Conservation (phyloP, 1,139 yeast genomes). For the Suhomyces chickasaworum region DNA sequence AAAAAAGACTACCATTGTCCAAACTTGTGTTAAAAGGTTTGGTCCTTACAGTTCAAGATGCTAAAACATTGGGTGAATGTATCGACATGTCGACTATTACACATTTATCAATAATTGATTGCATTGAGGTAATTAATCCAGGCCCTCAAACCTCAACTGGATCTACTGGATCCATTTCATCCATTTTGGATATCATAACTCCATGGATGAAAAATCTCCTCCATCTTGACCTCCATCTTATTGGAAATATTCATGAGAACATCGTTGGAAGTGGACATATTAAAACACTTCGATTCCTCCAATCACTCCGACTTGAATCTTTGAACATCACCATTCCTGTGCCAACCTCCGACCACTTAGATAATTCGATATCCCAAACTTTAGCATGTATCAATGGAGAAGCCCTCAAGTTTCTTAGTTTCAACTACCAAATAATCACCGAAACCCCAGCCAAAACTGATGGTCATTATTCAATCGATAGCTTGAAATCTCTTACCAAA, state of each 20-base stretch:
- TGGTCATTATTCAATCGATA: constrained; percentile 7
- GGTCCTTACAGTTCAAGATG: constrained; percentile 8
- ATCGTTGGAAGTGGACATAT: too few relatives aligned
- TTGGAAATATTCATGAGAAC: too few relatives aligned
- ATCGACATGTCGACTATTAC: constrained; percentile 5
- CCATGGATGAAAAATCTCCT: constrained; percentile 16
- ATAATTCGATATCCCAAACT: constrained; percentile 14
- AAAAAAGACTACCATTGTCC: constrained; percentile 12
- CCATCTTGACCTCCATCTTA: constrained; percentile 20
- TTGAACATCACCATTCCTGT: constrained; percentile 20
- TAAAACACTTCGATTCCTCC: constrained; percentile 17
- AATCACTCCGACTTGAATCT: constrained; percentile 10
- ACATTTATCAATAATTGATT: constrained; percentile 9
- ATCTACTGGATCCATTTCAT: not conserved
- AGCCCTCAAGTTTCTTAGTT: constrained; percentile 12
- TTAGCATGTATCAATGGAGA: constrained; percentile 9
- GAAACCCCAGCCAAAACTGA: constrained; percentile 1
- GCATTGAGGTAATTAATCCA: constrained; percentile 9
- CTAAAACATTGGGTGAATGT: constrained; percentile 2
- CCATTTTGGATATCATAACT: constrained; percentile 17
- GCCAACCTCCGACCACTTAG: constrained; percentile 19
- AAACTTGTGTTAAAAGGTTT: constrained; percentile 10
- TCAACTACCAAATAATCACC: constrained; percentile 14
- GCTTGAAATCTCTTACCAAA: not conserved
- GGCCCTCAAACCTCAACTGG: not conserved